phyloP scores from a whole-genome alignment of 768 basidiomycete species.

The Rhizopogon rudus region DNA sequence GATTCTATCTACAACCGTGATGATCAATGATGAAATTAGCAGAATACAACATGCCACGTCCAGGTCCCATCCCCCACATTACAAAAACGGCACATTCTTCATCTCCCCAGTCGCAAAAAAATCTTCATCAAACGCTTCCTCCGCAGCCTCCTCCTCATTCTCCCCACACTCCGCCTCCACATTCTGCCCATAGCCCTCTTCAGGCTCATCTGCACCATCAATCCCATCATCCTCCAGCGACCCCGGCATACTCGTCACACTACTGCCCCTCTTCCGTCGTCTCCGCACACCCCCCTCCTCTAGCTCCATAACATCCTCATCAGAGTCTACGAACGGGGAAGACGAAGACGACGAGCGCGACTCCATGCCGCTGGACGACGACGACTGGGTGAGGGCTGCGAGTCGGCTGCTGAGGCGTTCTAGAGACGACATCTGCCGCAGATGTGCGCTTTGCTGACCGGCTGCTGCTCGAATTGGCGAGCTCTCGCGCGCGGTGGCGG shows the following conservation, averaged over 20 bases:
- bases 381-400: conserved; percentile 39
- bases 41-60: not conserved
- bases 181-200: conserved; percentile 25
- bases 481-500: conserved; percentile 17
- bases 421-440: conserved; percentile 74
- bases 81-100: conserved; percentile 71
- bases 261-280: conserved; percentile 46
- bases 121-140: conserved; percentile 77
- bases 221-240: conserved; percentile 61
- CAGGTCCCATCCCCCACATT: not conserved
- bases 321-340: conserved; percentile 46
- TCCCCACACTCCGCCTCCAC: conserved; percentile 31
- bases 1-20: not conserved
- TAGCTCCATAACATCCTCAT: conserved; percentile 37
- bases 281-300: conserved; percentile 36
- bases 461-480: conserved; percentile 12
- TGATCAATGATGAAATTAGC: not conserved
- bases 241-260: conserved; percentile 85
- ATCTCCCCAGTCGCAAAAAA: conserved; percentile 78
- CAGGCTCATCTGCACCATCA: conserved; percentile 33
- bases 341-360: conserved; percentile 46
- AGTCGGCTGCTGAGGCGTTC: conserved; percentile 64
- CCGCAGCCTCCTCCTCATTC: conserved; percentile 61
- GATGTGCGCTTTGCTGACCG: conserved; percentile 34
- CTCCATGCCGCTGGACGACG: conserved; percentile 46